These are phyloP conservation scores for Sporisorium sorghi DNA, from an alignment of 1,284 basidiomycete species.

Conservation along the genomic window DNA sequence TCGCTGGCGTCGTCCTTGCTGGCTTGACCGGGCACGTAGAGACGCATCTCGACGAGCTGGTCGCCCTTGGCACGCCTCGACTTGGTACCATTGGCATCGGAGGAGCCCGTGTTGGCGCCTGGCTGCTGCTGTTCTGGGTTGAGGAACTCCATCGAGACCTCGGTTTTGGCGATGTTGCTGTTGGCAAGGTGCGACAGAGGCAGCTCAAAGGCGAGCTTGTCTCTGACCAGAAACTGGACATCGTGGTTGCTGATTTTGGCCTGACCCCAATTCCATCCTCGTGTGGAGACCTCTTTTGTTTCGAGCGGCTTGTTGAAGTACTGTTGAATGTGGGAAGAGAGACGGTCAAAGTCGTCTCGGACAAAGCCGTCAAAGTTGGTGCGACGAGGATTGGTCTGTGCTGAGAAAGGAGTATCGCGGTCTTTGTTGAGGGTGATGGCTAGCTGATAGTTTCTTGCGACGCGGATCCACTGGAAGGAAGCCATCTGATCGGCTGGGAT, in stretches of 20 bases:
- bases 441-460: slow-evolving; percentile 91
- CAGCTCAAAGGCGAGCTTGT: slow-evolving; percentile 90
- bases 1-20: slow-evolving; percentile 72
- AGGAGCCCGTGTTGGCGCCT: slow-evolving; percentile 65
- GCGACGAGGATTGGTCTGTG: slow-evolving; percentile 69
- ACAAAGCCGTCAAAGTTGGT: slow-evolving; percentile 94
- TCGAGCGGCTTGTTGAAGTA: slow-evolving; percentile 89
- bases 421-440: slow-evolving; percentile 82
- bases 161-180: slow-evolving; percentile 96
- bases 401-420: slow-evolving; percentile 67
- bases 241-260: slow-evolving; percentile 74
- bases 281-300: slow-evolving; percentile 84
- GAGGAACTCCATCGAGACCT: slow-evolving; percentile 95
- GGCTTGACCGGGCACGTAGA: slow-evolving; percentile 88
- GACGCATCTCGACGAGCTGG: slow-evolving; percentile 94
- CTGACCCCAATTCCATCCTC: slow-evolving; percentile 99
- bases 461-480: slow-evolving; percentile 70
- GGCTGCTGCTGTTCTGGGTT: slow-evolving; percentile 71
- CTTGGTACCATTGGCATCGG: slow-evolving; percentile 48
- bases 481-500: slow-evolving; percentile 61
- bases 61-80: slow-evolving; percentile 59
- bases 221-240: slow-evolving; percentile 92
- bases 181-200: slow-evolving; percentile 90
- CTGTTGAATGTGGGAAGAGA: slow-evolving; percentile 67
- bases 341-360: slow-evolving; percentile 76